Evolutionary conservation across 1,139 yeast species (phyloP), one percentile per base, ranked within the genome.

Genomic region (Yamadazyma friedrichii): DNA sequence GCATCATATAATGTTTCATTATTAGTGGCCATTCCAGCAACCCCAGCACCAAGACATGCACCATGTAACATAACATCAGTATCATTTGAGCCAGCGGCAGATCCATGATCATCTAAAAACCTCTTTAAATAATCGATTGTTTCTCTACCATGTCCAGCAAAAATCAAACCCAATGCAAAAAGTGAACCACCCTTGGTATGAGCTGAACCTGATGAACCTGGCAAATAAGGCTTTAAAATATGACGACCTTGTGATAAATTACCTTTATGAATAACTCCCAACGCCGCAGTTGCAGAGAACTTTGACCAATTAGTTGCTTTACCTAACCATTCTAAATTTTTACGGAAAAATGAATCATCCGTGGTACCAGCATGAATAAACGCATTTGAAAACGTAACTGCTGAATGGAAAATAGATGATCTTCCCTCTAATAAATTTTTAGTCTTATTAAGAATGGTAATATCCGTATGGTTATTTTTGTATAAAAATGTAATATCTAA

Each of bases 231-330:
- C 51, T 85, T 84, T 60, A 93, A 76, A 39, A 93, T 82, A 49
- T 84, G 80, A 61, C 83, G 82, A 43, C 98, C 98, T 60, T 88
- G 96, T 1, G 95, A 79, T 48, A 93, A 75, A 61, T 93, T 91
- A 40, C 98, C 98, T 58, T 86, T 88, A 59, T 93, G 98, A 53
- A 93, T 91, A 27, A 93, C 98, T 60, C 99, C 99, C 45, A 94
- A 73, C 11, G 98, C 97, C 15, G 98, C 98, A 25, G 98, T 93
- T 6, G 98, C 98, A 0, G 96, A 82, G 60, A 93, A 93, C 60
- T 93, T 93, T 8, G 97, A 91, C 99, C 99, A 93, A 64, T 91
- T 91, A 39, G 94, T 84, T 10, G 98, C 98, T 66, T 89, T 88
- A 30, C 96, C 95, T 51, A 93, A 74, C 98, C 98, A 94, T 56